Evolutionary conservation across 805 yeast genomes (phyloP), one percentile per base, ranked within the genome.

Genomic region (Yarrowia sp.): DNA sequence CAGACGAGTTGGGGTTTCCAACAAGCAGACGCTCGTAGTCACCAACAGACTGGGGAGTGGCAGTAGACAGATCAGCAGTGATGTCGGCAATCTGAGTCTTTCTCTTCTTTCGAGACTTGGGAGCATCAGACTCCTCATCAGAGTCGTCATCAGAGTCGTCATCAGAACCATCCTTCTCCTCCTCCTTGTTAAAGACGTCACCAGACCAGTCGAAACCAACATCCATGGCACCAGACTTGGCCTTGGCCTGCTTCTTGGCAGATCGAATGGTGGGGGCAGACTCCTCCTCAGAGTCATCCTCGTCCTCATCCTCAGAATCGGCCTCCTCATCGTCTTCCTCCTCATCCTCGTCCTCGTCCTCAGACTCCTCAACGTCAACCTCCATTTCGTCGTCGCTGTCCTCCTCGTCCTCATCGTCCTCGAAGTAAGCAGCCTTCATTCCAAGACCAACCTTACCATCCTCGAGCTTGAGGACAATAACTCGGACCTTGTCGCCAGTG

Each of bases 191-290:
- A 68, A 92, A 80, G 69, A 90, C 86, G 44, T 90, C 86, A 2
- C 96, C 96, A 51, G 96, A 88, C 99, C 99, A 95, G 75, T 95
- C 97, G 71, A 95, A 95, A 3, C 96, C 86, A 43, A 96, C 87
- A 17, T 92, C 85, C 65, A 95, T 81, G 13, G 61, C 61, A 11
- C 14, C 47, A 8, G 96, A 96, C 43, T 76, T 78, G 28, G 78
- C 10, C 33, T 42, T 42, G 35, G 43, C 41, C 39, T 39, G 32
- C 31, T n/a, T 2, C 64, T 58, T 43, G 60, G 36, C 36, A 8
- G 51, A 35, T 35, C 64, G 64, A 31, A 64, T 38, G 36, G 71
- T 76, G n/a, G 70, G 74, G 18, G 74, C 77, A 14, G 69, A 72
- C 6, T 71, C 76, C 22, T 71, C 71, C 15, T 74, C 76, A 39